Conservation (phyloP, 2,329 filamentous ascomycete genomes). For the Dactylellina parvicollis region DNA sequence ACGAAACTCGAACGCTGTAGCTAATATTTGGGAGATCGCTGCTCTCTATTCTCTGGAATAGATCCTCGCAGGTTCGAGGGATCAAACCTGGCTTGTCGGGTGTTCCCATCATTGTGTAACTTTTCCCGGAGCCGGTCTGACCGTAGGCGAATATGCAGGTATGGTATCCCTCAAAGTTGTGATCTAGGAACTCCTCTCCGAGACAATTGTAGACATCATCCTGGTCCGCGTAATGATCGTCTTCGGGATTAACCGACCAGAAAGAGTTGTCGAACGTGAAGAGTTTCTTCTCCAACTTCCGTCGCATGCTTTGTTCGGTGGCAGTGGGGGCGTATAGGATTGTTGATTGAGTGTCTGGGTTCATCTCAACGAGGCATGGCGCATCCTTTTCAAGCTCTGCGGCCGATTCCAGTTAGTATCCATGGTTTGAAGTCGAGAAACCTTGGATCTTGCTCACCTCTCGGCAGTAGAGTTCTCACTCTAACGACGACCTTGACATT, state of each 20-base stretch:
- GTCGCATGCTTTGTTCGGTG: conserved; percentile 69
- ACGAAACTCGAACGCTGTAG: conserved; percentile 96
- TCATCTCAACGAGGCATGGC: conserved; percentile 89
- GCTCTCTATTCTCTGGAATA: conserved; percentile 90
- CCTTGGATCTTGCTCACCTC: conserved; percentile 68
- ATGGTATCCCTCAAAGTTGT: conserved; percentile 99
- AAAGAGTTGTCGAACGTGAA: conserved; percentile 99
- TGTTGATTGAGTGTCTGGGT: conserved; percentile 84
- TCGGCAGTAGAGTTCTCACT: conserved; percentile 79
- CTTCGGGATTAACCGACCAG: conserved; percentile 85
- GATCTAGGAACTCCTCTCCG: conserved; percentile 95
- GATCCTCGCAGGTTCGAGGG: conserved; percentile 91
- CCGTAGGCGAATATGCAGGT: conserved; percentile 99
- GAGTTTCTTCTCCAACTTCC: conserved; percentile 82
- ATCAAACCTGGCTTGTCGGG: conserved; percentile 88
- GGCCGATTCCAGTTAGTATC: conserved; percentile 57
- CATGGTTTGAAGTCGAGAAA: conserved; percentile 16
- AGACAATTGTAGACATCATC: conserved; percentile 93
- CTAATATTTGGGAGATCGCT: conserved; percentile 89
- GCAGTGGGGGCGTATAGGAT: conserved; percentile 77
- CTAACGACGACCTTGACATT: conserved; percentile 86
- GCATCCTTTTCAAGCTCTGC: conserved; percentile 82
- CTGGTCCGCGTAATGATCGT: conserved; percentile 88
- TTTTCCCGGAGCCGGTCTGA: conserved; percentile 96
- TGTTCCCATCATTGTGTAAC: conserved; percentile 97